Conservation (phyloP, 202 grass and related monocot species). For the Carex sylvatica region DNA sequence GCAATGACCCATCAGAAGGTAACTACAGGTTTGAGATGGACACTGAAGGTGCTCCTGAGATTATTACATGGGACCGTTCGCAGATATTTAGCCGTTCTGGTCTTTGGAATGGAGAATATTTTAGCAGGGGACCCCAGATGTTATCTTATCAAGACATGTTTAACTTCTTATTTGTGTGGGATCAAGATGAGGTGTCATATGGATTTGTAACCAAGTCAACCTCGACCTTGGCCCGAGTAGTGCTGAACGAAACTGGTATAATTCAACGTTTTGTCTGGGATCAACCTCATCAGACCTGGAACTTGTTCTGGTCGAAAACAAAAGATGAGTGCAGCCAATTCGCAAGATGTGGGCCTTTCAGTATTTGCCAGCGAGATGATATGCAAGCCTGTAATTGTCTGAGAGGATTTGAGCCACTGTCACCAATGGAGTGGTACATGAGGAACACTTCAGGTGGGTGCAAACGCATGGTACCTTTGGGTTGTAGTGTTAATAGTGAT, state of each 20-base stretch:
- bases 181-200: conserved; percentile 2
- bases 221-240: neutral
- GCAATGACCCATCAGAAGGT: conserved; percentile 39
- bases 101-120: conserved; percentile 48
- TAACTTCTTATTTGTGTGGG: conserved; percentile 3
- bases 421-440: neutral
- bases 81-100: conserved; percentile 21
- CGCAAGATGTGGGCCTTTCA: conserved; percentile 27
- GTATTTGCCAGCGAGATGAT: conserved; percentile 5
- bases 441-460: conserved; percentile 23
- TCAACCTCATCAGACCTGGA: neutral
- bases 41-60: conserved; percentile 40
- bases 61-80: conserved; percentile 22
- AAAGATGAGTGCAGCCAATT: conserved; percentile 15
- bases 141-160: neutral
- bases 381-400: conserved; percentile 20
- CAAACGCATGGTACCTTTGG: conserved; percentile 12
- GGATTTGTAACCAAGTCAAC: neutral
- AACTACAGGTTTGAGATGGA: conserved; percentile 35
- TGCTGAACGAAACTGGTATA: conserved; percentile 18
- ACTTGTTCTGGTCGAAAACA: neutral
- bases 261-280: conserved; percentile 13
- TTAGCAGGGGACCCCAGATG: conserved; percentile 30
- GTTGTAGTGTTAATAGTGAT: conserved; percentile 11
- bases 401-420: conserved; percentile 14